Conservation (phyloP, 2,329 filamentous ascomycete species). For the Bretziella fagacearum region DNA sequence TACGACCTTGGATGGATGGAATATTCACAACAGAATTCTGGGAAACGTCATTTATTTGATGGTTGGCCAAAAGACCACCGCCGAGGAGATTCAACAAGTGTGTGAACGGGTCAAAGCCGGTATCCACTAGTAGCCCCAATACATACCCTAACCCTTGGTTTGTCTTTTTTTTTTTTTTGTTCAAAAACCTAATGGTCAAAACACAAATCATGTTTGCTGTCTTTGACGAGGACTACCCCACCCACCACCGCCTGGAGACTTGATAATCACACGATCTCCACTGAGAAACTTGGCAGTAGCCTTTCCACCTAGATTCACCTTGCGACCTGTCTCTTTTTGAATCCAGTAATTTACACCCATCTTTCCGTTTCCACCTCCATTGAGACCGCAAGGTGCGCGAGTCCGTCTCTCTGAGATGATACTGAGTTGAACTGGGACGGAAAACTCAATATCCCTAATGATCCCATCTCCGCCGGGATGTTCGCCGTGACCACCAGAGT, state of each 20-base stretch:
- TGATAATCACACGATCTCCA: constrained; percentile 62
- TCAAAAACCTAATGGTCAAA: no score
- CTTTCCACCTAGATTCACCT: constrained; percentile 61
- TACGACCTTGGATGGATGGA: constrained; percentile 22
- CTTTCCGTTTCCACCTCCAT: constrained; percentile 61
- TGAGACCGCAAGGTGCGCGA: constrained; percentile 53
- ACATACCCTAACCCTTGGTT: no score
- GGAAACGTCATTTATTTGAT: constrained; percentile 44
- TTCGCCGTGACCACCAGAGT: constrained; percentile 47
- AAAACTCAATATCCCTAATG: constrained; percentile 61
- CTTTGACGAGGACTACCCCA: no score
- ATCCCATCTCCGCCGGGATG: constrained; percentile 58
- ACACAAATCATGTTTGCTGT: no score
- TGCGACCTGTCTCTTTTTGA: constrained; percentile 47
- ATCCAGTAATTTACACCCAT: constrained; percentile 83
- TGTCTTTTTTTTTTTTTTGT: no score
- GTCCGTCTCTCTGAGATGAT: constrained; percentile 67
- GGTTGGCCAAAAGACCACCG: constrained; percentile 31
- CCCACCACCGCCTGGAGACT: constrained; percentile 63
- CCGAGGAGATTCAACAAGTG: constrained; percentile 15
- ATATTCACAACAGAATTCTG: constrained; percentile 36
- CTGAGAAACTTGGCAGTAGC: constrained; percentile 61
- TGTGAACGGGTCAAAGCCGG: not conserved
- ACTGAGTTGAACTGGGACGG: constrained; percentile 57
- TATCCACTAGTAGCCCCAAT: no score